Evolutionary conservation across 2,329 filamentous ascomycete genomes (phyloP).

Genomic region (Pleoardoris graminearum): DNA sequence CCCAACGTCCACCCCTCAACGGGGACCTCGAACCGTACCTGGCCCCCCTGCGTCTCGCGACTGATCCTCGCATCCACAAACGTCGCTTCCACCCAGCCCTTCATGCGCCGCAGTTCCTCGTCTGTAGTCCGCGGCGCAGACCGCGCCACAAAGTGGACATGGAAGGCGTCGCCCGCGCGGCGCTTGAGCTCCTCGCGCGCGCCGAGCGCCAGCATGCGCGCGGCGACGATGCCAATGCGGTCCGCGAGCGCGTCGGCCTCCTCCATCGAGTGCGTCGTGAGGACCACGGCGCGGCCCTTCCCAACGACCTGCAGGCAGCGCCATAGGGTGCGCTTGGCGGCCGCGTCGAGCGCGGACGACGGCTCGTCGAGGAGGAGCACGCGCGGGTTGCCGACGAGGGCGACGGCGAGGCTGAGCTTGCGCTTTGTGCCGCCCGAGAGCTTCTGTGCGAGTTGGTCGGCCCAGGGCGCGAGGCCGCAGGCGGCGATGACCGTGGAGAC

Average conservation of each 20-base stretch:
- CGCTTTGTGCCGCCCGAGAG: conserved; percentile 88
- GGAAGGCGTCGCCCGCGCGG: conserved; percentile 73
- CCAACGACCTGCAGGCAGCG: conserved; percentile 83
- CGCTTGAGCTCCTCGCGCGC: conserved; percentile 71
- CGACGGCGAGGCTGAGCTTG: conserved; percentile 85
- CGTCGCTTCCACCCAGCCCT: conserved; percentile 63
- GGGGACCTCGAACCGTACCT: conserved; percentile 77
- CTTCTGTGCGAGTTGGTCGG: conserved; percentile 71
- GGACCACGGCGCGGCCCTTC: conserved; percentile 74
- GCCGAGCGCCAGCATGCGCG: conserved; percentile 82
- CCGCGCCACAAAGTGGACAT: conserved; percentile 76
- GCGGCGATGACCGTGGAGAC: conserved; percentile 74
- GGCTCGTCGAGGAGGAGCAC: conserved; percentile 91
- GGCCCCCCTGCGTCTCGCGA: conserved; percentile 67
- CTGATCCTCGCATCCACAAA: conserved; percentile 65
- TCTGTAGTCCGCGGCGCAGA: conserved; percentile 71
- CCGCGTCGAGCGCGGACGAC: conserved; percentile 79
- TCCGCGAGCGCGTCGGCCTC: conserved; percentile 88
- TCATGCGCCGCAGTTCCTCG: conserved; percentile 66
- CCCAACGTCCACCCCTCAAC: conserved; percentile 59
- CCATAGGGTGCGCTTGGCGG: conserved; percentile 86
- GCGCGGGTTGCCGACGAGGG: conserved; percentile 85
- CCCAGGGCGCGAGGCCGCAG: conserved; percentile 73
- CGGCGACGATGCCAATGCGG: conserved; percentile 80
- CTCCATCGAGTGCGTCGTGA: conserved; percentile 90